Base-by-base conservation (phyloP, 371 early-diverging fungal species). In the Conidiobolus incongruus region DNA sequence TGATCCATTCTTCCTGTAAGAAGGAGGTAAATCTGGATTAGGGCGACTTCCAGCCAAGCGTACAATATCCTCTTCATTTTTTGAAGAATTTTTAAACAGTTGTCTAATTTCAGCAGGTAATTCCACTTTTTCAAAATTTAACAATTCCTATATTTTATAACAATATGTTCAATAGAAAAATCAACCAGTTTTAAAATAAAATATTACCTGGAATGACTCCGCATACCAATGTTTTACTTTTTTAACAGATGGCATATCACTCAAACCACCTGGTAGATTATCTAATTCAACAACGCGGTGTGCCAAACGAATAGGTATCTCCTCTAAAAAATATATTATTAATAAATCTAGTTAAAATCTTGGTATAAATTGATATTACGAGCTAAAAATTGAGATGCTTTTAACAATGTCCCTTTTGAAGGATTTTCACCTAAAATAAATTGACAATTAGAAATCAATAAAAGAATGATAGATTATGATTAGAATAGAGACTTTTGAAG, bases 221-320 rank as follows among this genome's bases (percentile, higher is more conserved):
- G 85, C 75, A 55, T 95, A 95, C 92, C 89, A 90, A 49, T 88
- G 68, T 56, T 90, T 88, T 34, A 95, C 96, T 31, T 74, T 71
- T 32, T 72, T 46, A 42, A 95, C 81, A 4, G 83, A 79, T 15
- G 82, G 82, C 90, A 89, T 90, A 19, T 78, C 68, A 43, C 75
- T 77, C 17, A 95, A 65, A 48, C 67, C 68, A 47, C 79, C 64
- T 0, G 96, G 96, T 20, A 92, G 65, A 45, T 77, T 73, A 40
- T 91, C 93, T 30, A 95, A 68, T 56, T 95, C 96, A 35, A 89
- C 87, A 13, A 92, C 92, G 31, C 96, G 72, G 50, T 88, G 89
- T 0, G 96, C 92, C n/a, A 95, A 61, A 11, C 95, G 79, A 46
- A 95, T 82, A 13, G 93, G 92, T 35, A 95, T 61, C 56, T 95